phyloP scores from a whole-genome alignment of 163 green algal genomes.

The Scenedesmus sp. region DNA sequence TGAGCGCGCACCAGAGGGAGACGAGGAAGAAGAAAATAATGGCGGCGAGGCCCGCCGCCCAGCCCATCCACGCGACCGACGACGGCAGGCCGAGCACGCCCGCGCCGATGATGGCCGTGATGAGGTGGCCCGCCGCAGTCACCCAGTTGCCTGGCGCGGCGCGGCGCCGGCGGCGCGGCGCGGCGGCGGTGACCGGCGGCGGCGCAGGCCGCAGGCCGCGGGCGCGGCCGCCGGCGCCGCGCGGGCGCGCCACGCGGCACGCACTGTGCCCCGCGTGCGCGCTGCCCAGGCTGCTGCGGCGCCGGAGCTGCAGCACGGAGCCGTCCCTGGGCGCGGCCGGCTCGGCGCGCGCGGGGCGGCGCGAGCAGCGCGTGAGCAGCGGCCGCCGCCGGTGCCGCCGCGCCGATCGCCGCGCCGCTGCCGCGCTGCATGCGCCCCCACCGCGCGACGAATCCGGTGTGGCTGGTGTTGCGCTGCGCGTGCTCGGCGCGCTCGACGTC shows the following conservation, averaged over 20 bases:
- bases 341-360: too few species aligned
- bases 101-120: constrained; percentile 57
- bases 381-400: too few species aligned
- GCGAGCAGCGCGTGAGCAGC: too few species aligned
- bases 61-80: constrained; percentile 59
- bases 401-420: too few species aligned
- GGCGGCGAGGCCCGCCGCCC: constrained; percentile 42
- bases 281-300: neutral
- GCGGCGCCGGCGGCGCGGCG: neutral
- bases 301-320: neutral
- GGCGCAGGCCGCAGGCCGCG: neutral
- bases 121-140: constrained; percentile 43
- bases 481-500: too few species aligned
- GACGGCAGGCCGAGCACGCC: constrained; percentile 60
- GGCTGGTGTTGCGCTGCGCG: too few species aligned
- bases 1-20: constrained; percentile 12
- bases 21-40: constrained; percentile 33
- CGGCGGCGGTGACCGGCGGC: neutral
- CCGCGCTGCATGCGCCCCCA: too few species aligned
- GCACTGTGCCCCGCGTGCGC: constrained; percentile 25
- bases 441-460: too few species aligned
- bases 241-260: neutral
- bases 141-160: constrained; percentile 36
- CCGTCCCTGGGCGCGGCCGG: too few species aligned
- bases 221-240: neutral